Evolutionary conservation across 192 early-diverging fungal genomes (phyloP), one percentile per base, ranked within the genome.

Genomic region (Backusella tarrabulga): DNA sequence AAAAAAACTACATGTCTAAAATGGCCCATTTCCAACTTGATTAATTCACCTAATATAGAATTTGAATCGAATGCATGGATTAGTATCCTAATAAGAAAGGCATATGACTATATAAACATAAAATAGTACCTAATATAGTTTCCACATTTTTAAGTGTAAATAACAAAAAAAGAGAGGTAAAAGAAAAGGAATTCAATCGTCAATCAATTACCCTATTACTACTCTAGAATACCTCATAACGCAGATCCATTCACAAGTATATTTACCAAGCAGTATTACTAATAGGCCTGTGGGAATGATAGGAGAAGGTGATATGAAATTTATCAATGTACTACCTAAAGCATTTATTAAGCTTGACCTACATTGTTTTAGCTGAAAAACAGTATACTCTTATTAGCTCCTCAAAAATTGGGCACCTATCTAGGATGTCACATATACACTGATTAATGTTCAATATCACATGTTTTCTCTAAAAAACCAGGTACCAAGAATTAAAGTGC

Each of bases 371-470:
- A 29, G n/a, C 56, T 26, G 56, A 63, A 63, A 1, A 29, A 26
- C 6, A 14, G 26, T 63, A 14, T 14, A 2, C 23, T 60, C 23
- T 63, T 63, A 63, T 63, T 12, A 63, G 56, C 56, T 63, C 56
- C 56, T 63, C 21, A 63, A 63, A 63, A 63, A 63, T 63, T 63
- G 2, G 23, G 56, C 56, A 63, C 23, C 56, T 63, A 63, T 26
- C 56, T 23, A 63, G 56, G 56, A 63, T 63, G 56, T 26, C 56
- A 63, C 56, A 63, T 60, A 60, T 50, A 44, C 42, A 56, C 21
- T 56, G 54, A 21, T 56, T 11, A 63, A 63, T 63, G 56, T 63
- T 23, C 29, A n/a, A 63, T 12, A 1, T 63, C 56, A 63, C 56
- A 63, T 63, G 56, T 17, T 63, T 63, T n/a, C 11, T 63, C 21